These are phyloP conservation scores for Gilbertella persicaria DNA, from an alignment of 371 early-diverging fungal species.

Conservation along the genomic window DNA sequence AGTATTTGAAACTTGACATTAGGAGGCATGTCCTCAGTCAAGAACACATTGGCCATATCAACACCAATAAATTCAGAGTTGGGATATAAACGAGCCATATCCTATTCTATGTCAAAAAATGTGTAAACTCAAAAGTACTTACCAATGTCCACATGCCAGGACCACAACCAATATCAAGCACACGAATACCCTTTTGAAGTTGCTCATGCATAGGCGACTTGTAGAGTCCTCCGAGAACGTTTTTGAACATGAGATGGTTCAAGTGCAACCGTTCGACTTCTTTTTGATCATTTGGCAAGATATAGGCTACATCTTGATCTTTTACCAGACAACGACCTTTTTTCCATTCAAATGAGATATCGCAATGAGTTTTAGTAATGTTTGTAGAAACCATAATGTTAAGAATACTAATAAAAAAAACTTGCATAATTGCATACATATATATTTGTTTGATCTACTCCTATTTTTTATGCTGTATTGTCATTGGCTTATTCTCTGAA, in stretches of 20 bases:
- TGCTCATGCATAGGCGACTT: slow-evolving; percentile 44
- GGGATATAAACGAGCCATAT: slow-evolving; percentile 48
- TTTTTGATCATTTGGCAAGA: slow-evolving; percentile 42
- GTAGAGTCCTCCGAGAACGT: slow-evolving; percentile 29
- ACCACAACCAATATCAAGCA: slow-evolving; percentile 52
- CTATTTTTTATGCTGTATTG: not conserved
- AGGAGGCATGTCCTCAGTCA: slow-evolving; percentile 22
- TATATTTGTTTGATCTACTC: not conserved
- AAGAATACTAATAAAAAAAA: not conserved
- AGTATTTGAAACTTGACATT: slow-evolving; percentile 34
- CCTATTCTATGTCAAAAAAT: slow-evolving; percentile 17
- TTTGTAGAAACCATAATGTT: not conserved
- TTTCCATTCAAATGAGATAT: slow-evolving; percentile 25
- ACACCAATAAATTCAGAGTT: slow-evolving; percentile 47
- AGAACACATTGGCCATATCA: slow-evolving; percentile 48
- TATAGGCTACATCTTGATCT: slow-evolving; percentile 37
- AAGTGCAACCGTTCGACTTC: slow-evolving; percentile 43
- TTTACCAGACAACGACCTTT: slow-evolving; percentile 32
- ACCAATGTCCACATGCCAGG: slow-evolving; percentile 52
- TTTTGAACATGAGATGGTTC: slow-evolving; percentile 42
- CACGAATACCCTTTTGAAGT: slow-evolving; percentile 35
- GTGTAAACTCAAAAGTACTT: not conserved
- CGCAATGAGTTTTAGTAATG: slow-evolving; percentile 3
- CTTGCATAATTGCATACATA: not conserved
- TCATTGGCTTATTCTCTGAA: not conserved